Evolutionary conservation across 768 basidiomycete genomes (phyloP), one percentile per base, ranked within the genome.

Genomic region (Panus rudis): DNA sequence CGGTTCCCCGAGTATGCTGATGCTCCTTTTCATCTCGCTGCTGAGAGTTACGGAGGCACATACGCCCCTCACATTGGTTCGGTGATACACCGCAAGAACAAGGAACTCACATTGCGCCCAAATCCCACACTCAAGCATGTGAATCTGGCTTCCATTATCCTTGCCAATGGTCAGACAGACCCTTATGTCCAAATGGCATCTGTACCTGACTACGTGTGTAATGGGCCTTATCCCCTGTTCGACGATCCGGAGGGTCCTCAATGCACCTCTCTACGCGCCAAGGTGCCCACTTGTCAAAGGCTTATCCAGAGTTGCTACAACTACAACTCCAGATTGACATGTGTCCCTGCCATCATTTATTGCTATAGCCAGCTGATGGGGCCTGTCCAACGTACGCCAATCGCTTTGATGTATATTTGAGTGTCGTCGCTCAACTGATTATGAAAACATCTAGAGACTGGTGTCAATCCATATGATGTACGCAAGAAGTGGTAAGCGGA

Each of bases 141-240:
- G 63, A 91, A 92, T 65, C 73, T 94, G 24, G 79, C 75, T 23
- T 90, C 85, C 0, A 64, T 98, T 37, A 72, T 97, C 49, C 76
- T 97, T 40, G 94, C 84, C 3, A 96, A 92, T 57, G 93, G 89
- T 8, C 67, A 86, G 39, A 92, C 90, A 1, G 84, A 93, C 52
- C 87, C 89, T 6, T 79, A 77, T 55, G 65, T 78, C 31, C 94
- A 98, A 57, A 81, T 89, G 67, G 81, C 74, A 4, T 72, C 79
- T 26, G 67, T 96, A 17, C 83, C 89, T 1, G 92, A 94, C 50
- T 91, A 79, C 53, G 81, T 78, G 12, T 92, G 90, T 56, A 72
- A 84, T 8, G 85, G 86, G 4, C 84, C 85, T 4, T 93, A 84
- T 62, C 79, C 87, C 0, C 74, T 94, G 7, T 93, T 79, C 45